Base-by-base conservation (phyloP, 2,329 filamentous ascomycete species). In the Cercospora zeae-maydis region DNA sequence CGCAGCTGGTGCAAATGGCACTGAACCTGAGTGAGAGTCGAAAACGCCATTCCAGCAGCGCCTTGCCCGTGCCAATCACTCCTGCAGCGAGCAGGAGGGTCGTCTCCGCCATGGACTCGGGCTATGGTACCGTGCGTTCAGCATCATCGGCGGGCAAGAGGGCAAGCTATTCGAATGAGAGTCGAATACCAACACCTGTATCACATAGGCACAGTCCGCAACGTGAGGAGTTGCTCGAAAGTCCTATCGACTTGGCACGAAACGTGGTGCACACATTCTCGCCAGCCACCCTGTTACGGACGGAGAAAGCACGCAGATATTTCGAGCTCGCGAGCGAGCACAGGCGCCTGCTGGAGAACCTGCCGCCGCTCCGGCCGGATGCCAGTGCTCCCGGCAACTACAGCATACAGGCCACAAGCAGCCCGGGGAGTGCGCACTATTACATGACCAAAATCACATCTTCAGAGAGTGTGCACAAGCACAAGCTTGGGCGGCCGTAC, bases 1-100 rank as follows among this genome's bases (percentile, higher is more conserved):
- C 89, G 3, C 91, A 96, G 75, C 96, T 98, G 67, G 92, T 98
- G 45, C 92, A 92, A 72, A 90, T 98, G 84, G 93, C 93, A 1
- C 78, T 98, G 69, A 95, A 89, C 67, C 78, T 98, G 55, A 96
- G 90, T 78, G 92, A 97, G 76, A 91, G 88, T 72, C 86, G 87
- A 67, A 86, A 86, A 39, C 72, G 83, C 82, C 77, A 90, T 81
- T 65, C 86, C 79, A 75, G 84, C 80, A 76, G 83, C 79, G 76
- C 86, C 74, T 75, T 83, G 76, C 68, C 85, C 72, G 60, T 85
- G 73, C 73, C 83, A 75, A 60, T 77, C 30, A 75, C 79, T 78
- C 36, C 84, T 78, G 31, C 84, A 80, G 52, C 80, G 78, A 42
- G 78, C 83, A 59, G 79, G 66, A 76, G 77, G 57, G 73, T 75